phyloP scores from a whole-genome alignment of 176 grass and related monocot genomes.

The Phoenix roebelenii region DNA sequence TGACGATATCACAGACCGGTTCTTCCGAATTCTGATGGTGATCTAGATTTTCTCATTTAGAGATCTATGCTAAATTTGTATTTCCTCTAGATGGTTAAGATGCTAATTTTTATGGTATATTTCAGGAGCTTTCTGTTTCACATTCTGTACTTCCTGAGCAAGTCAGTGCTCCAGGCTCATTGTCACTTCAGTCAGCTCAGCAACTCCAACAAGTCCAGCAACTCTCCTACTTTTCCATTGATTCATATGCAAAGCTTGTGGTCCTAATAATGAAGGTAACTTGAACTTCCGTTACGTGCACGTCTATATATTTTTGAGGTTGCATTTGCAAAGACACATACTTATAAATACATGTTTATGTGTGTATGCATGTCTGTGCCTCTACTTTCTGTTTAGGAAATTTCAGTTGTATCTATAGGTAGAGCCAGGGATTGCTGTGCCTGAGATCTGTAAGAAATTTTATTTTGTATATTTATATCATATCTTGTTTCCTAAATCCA shows the following conservation, averaged over 20 bases:
- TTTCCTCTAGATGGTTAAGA: no score
- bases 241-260: constrained; percentile 83
- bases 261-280: constrained; percentile 71
- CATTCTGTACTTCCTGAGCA: constrained; percentile 60
- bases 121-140: constrained; percentile 65
- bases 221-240: constrained; percentile 76
- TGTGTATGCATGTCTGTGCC: no score
- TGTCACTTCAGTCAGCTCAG: constrained; percentile 37
- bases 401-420: no score
- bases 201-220: constrained; percentile 47
- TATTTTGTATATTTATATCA: no score
- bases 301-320: no score
- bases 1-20: constrained; percentile 85
- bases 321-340: no score
- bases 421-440: no score
- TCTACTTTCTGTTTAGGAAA: no score
- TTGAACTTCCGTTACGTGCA: constrained; percentile 7
- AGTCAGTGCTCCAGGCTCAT: constrained; percentile 27
- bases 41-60: constrained; percentile 6
- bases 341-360: no score
- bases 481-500: no score
- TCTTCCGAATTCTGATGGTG: constrained; percentile 65
- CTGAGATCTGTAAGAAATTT: no score
- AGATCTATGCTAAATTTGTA: no score
- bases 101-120: constrained; percentile 5